Percentiles rank a stretch among this genome's conserved stretches.
Evolutionary conservation across 2,329 filamentous ascomycete species (phyloP).

Genomic region (Aschersonia sp.): DNA sequence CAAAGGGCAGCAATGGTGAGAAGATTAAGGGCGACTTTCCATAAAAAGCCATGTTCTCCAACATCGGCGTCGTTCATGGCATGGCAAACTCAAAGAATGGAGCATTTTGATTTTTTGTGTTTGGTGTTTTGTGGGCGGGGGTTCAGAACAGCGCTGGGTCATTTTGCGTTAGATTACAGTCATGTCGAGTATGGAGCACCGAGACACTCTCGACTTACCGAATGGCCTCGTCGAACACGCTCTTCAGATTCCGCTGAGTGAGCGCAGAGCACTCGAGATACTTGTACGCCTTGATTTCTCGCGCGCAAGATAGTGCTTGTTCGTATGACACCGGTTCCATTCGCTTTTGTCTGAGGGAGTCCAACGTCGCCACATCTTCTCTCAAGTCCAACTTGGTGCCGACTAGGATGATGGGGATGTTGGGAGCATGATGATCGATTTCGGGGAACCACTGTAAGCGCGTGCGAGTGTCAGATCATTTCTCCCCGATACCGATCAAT

Average conservation of each 20-base stretch:
- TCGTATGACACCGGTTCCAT: constrained; percentile 80
- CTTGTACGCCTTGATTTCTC: constrained; percentile 92
- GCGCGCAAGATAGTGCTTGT: constrained; percentile 74
- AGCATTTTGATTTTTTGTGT: constrained; percentile 54
- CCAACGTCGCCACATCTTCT: constrained; percentile 72
- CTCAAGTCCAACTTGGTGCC: constrained; percentile 93
- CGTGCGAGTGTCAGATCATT: background rate
- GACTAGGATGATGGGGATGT: constrained; percentile 91
- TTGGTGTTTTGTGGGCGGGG: constrained; percentile 44
- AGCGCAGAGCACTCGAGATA: constrained; percentile 96
- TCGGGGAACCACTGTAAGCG: constrained; percentile 76
- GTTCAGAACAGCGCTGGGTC: constrained; percentile 53
- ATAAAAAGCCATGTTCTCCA: background rate
- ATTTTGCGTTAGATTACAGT: background rate
- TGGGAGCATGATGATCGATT: constrained; percentile 91
- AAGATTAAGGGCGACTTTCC: constrained; percentile 2
- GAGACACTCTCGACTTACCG: constrained; percentile 47
- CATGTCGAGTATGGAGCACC: background rate
- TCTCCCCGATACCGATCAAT: too few relatives aligned
- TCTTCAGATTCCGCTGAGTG: constrained; percentile 94
- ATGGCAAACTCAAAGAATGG: constrained; percentile 41
- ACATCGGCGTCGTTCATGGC: background rate
- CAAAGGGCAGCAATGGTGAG: background rate
- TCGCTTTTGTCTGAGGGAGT: constrained; percentile 75
- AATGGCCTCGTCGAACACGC: constrained; percentile 96